Base-by-base conservation (phyloP, 1,139 yeast genomes). In the Taphrina flavorubra region DNA sequence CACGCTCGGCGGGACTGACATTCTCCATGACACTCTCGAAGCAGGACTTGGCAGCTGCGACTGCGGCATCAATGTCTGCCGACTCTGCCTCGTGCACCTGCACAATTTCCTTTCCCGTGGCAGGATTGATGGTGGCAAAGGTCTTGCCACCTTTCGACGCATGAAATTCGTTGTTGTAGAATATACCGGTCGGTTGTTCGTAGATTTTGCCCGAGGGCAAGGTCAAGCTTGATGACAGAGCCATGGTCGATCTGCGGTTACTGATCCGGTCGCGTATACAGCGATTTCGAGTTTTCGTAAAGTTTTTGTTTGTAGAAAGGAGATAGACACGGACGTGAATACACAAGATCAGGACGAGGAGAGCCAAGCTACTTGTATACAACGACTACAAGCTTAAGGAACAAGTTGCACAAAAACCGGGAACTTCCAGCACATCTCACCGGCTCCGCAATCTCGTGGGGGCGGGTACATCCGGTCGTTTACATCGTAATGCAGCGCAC, bases 51-150 rank as follows among this genome's bases (percentile, higher is more conserved):
- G 85, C 83, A 81, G 87, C 90, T 3, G 94, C 95, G 18, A 79
- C 78, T 68, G 86, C 81, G n/a, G 97, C 97, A 34, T 88, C 87
- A 6, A 79, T 80, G 1, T 90, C 97, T 0, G 97, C 97, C 64
- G 77, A 74, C 76, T 91, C 91, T 47, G 91, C 88, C 74, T 91
- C 97, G 59, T 81, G 85, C 11, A 91, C 92, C 2, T 83, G 76
- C 20, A 89, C 85, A 73, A 89, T 86, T 70, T 80, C 80, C 74
- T 87, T 85, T 18, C 87, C 92, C 20, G 92, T 89, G 39, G 87
- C 84, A 72, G 87, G 87, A 78, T 86, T 70, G 55, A 67, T 68
- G 11, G 75, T 72, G 7, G 69, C 59, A 72, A 88, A 87, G 75
- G 86, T 84, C 46, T 91, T 91, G 20, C 85, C 78, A 71, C 82